Conservation (phyloP, 352 stramenopile species). For the Ophiocytium majus region DNA sequence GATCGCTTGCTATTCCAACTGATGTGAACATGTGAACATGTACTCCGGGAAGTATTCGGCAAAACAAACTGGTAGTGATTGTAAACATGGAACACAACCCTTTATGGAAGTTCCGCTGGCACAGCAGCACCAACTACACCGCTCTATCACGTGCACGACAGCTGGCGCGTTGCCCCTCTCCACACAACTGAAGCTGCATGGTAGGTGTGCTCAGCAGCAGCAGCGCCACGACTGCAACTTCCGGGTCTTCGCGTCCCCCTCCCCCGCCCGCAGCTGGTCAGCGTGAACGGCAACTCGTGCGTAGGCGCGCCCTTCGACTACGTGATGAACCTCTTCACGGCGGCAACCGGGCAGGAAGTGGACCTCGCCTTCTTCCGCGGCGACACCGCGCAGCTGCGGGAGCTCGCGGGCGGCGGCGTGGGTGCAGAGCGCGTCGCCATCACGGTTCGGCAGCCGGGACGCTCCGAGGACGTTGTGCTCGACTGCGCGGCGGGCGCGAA, state of each 20-base stretch:
- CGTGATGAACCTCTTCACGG: conserved; percentile 48
- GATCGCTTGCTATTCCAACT: too few relatives aligned
- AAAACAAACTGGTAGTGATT: too few relatives aligned
- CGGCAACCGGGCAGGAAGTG: conserved; percentile 31
- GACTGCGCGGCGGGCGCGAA: conserved; percentile 63
- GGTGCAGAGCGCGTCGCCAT: conserved; percentile 54
- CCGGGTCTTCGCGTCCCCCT: background rate
- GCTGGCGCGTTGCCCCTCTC: too few relatives aligned
- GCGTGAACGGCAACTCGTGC: conserved; percentile 51
- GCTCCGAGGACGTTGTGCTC: conserved; percentile 54
- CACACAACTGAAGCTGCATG: too few relatives aligned
- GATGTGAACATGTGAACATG: too few relatives aligned
- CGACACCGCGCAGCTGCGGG: conserved; percentile 35
- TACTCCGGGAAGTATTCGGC: too few relatives aligned
- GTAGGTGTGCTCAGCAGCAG: too few relatives aligned
- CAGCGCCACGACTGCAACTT: too few relatives aligned
- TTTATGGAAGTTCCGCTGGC: too few relatives aligned
- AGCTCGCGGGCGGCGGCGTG: conserved; percentile 31
- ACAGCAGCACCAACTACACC: too few relatives aligned
- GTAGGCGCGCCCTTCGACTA: conserved; percentile 50
- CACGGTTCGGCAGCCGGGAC: conserved; percentile 64
- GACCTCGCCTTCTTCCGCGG: conserved; percentile 54
- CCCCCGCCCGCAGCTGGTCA: conserved; percentile 56
- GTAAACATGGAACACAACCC: too few relatives aligned
- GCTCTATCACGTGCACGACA: too few relatives aligned